phyloP scores from a whole-genome alignment of 192 early-diverging fungal genomes.

The Podila epicladia region DNA sequence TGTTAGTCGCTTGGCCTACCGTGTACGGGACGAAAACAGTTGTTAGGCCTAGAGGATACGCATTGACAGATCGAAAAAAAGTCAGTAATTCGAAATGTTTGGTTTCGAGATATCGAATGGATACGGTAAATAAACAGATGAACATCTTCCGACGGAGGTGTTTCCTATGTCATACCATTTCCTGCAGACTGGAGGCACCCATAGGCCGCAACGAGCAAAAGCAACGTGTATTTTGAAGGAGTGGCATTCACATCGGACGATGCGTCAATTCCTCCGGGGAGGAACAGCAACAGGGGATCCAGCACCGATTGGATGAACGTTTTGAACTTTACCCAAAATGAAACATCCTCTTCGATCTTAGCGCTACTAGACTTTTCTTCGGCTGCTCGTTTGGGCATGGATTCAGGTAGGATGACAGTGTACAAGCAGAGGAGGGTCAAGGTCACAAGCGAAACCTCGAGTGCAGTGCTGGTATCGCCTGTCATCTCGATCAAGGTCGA shows the following conservation, averaged over 20 bases:
- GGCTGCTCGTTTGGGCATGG: neutral
- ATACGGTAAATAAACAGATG: no score
- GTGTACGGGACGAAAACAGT: conserved; percentile 30
- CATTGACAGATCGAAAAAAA: neutral
- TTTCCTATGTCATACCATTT: conserved; percentile 4
- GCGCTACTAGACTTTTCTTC: neutral
- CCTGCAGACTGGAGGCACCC: conserved; percentile 10
- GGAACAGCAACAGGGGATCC: conserved; percentile 33
- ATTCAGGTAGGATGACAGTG: conserved; percentile 29
- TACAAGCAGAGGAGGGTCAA: conserved; percentile 11
- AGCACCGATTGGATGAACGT: neutral
- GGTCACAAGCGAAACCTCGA: conserved; percentile 6
- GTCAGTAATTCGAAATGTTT: no score
- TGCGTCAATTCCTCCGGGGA: conserved; percentile 29
- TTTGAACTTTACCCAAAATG: conserved; percentile 11
- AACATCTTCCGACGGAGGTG: neutral
- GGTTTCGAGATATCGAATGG: no score
- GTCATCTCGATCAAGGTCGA: conserved; percentile 7
- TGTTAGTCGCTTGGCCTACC: conserved; percentile 6
- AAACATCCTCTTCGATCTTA: neutral
- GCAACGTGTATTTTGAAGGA: conserved; percentile 25
- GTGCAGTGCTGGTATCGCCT: neutral
- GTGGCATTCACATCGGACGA: conserved; percentile 14
- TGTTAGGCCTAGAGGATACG: neutral
- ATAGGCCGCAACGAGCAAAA: conserved; percentile 18